phyloP scores from a whole-genome alignment of 2,329 filamentous ascomycete genomes.

The Teratosphaeria pseudoeucalypti region DNA sequence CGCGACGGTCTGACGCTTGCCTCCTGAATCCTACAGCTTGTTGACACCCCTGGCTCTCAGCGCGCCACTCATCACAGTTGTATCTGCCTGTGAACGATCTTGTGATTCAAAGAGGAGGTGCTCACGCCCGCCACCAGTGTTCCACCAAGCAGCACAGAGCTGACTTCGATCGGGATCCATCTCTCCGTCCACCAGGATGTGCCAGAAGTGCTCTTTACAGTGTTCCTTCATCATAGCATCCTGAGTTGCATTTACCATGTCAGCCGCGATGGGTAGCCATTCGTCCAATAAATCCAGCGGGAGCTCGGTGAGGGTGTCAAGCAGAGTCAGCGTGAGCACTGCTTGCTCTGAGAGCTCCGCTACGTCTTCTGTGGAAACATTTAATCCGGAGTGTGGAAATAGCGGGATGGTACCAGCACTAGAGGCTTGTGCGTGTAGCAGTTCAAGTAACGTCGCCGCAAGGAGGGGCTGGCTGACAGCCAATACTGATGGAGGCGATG shows the following conservation, averaged over 20 bases:
- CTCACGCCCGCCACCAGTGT: slow-evolving; percentile 50
- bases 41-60: slow-evolving; percentile 1
- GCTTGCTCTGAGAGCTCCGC: slow-evolving; percentile 62
- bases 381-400: slow-evolving; percentile 29
- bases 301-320: slow-evolving; percentile 69
- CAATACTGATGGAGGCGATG: slow-evolving; percentile 68
- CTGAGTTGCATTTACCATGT: slow-evolving; percentile 53
- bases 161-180: slow-evolving; percentile 79
- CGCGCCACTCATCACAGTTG: slow-evolving; percentile 6
- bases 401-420: slow-evolving; percentile 40
- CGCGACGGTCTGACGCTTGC: neutral
- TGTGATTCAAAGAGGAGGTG: slow-evolving; percentile 39
- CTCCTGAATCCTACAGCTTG: slow-evolving; percentile 4
- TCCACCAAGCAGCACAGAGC: slow-evolving; percentile 81
- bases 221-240: slow-evolving; percentile 46
- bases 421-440: slow-evolving; percentile 57
- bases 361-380: slow-evolving; percentile 10
- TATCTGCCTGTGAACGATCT: neutral
- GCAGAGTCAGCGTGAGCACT: slow-evolving; percentile 62
- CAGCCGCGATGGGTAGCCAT: slow-evolving; percentile 65
- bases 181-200: slow-evolving; percentile 68
- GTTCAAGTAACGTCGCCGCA: slow-evolving; percentile 71
- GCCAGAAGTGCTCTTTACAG: slow-evolving; percentile 66
- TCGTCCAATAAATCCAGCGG: slow-evolving; percentile 61
- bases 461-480: slow-evolving; percentile 63